Evolutionary conservation across 257 asterid species (phyloP), one percentile per base, ranked within the genome.

Genomic region (Nicotiana paniculata): DNA sequence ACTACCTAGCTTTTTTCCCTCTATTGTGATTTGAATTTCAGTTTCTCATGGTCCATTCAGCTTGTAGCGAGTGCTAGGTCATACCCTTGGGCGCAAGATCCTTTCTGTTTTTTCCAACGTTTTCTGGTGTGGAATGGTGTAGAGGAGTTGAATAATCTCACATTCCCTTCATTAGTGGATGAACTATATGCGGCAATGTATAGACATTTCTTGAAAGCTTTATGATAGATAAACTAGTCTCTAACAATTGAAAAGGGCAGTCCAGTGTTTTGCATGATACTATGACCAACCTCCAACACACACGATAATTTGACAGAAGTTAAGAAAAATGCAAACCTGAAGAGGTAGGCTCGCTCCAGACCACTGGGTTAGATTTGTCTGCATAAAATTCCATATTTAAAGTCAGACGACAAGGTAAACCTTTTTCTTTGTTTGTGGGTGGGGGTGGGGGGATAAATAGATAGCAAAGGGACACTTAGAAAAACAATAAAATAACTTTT

Each of bases 331-430:
- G 82, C 92, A 82, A 80, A 94, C 99, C 99, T 94, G 98, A 86
- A 96, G 97, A 67, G 99, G 99, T 79, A 96, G 91, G 86, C 98
- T 96, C 79, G 99, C 98, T 66, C 99, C 99, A 30, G 98, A 93
- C 99, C 99, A 96, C 85, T 93, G 98, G 15, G 98, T 94, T 77
- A 96, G 98, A 91, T 92, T 96, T 77, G 98, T 89, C 99, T 96
- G 98, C 94, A 88, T 75, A 82, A 83, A 77, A 61, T 63, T 59
- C 57, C 82, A 78, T 33, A 58, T 24, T 48, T 48, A 3, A 75
- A 51, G 46, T 51, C 46, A 75, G 46, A 16, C 24, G 53, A 16
- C 46, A 75, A 74, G 39, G 26, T 15, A 74, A 74, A 48, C 62
- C 26, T 51, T 24, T 12, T 72, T 12, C 28, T 74, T 7, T 16